Evolutionary conservation across 163 green algal species (phyloP), one percentile per base, ranked within the genome.

Genomic region (Coccomyxa subellipsoidea): DNA sequence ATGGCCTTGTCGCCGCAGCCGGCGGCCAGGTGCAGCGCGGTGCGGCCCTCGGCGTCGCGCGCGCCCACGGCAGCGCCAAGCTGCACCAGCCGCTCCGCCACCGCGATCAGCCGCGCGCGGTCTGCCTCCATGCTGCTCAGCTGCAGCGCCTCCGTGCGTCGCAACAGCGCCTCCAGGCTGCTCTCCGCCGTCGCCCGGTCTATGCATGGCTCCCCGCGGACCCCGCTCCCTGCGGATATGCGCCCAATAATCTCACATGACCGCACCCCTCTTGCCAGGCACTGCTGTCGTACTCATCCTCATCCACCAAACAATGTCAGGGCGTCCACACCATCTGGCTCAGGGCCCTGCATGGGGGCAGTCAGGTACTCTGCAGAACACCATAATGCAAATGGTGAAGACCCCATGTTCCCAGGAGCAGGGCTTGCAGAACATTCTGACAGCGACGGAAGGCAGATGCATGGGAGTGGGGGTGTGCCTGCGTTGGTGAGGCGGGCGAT

Each of bases 1-100:
- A 93, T 93, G 76, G 71, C 70, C 35, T 82, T 84, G 78, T 93
- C 90, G 27, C 87, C 89, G 70, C 89, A 93, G 25, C 90, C 90
- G 0, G 90, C 89, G 0, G 89, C 89, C 79, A 92, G 85, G 76
- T 92, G 90, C 66, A 92, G 83, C 35, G 88, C 87, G 21, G 87
- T 92, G 32, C 89, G 85, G 0, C 88, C 89, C 77, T 93, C 90
- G 27, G 90, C 87, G 80, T 93, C 90, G 8, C 54, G 69, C 0
- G 90, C 86, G 6, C 79, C 66, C 39, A 93, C 66, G 66, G 88
- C 77, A 0, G 81, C 87, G 0, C 90, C 88, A 36, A 92, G 83
- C 12, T 83, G 73, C 37, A 92, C 88, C 32, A 93, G 59, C 36
- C 78, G 76, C 69, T 89, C 81, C 36, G 88, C 88, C 31, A 93